Percentiles rank a stretch among this genome's conserved stretches.
phyloP scores from a whole-genome alignment of 768 basidiomycete genomes.

The Phaeotremella fagi region DNA sequence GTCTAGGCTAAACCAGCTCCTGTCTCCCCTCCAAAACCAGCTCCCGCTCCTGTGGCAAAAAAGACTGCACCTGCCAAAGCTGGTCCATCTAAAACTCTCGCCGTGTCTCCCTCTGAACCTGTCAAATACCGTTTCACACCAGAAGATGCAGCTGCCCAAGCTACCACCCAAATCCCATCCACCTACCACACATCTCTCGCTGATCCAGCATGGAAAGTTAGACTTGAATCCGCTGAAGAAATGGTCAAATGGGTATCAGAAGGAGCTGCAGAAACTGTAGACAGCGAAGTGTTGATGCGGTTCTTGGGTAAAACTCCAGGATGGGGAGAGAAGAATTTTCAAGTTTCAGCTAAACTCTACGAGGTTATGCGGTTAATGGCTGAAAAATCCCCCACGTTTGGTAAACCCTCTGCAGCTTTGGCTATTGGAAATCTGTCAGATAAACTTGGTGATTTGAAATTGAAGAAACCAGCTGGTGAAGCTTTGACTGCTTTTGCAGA shows the following conservation, averaged over 20 bases:
- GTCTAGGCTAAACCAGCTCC: conserved; percentile 27
- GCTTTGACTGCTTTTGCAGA: conserved; percentile 77
- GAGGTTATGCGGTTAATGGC: conserved; percentile 68
- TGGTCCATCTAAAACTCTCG: conserved; percentile 53
- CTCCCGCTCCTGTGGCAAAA: conserved; percentile 40
- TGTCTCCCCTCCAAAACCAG: conserved; percentile 45
- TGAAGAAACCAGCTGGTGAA: conserved; percentile 95
- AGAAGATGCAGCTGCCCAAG: conserved; percentile 83
- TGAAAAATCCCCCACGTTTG: conserved; percentile 73
- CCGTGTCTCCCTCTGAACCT: conserved; percentile 62
- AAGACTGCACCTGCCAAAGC: conserved; percentile 18
- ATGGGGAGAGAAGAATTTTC: conserved; percentile 99
- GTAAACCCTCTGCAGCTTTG: conserved; percentile 75
- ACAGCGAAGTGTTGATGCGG: conserved; percentile 83
- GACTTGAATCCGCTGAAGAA: conserved; percentile 81
- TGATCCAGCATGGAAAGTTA: conserved; percentile 90
- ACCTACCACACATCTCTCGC: conserved; percentile 66
- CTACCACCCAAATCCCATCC: conserved; percentile 65
- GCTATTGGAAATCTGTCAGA: conserved; percentile 77
- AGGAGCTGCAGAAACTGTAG: conserved; percentile 59
- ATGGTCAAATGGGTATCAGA: conserved; percentile 68
- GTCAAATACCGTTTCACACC: conserved; percentile 87
- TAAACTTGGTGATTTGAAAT: conserved; percentile 90
- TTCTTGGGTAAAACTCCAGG: conserved; percentile 81
- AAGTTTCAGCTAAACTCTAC: conserved; percentile 88